Percentiles rank a stretch among this genome's conserved stretches.
These are phyloP conservation scores for Cladosporium colombiae DNA, from an alignment of 2,329 filamentous ascomycete genomes.

Conservation along the genomic window DNA sequence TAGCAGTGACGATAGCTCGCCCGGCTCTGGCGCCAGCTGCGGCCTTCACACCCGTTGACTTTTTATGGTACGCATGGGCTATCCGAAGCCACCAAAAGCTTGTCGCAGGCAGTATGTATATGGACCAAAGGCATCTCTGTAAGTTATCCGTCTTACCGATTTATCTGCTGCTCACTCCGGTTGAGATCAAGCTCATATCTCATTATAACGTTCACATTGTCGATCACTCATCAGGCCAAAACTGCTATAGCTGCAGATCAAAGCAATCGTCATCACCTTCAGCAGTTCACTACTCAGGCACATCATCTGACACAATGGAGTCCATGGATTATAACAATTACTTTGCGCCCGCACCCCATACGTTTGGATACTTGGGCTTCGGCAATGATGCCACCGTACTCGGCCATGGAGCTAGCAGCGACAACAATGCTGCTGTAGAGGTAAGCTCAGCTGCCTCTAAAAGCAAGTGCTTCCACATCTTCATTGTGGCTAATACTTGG, in stretches of 20 bases:
- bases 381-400: conserved; percentile 41
- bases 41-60: not conserved
- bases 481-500: not conserved
- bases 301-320: conserved; percentile 25
- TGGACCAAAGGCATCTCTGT: not conserved
- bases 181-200: not conserved
- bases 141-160: not conserved
- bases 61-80: conserved; percentile 1
- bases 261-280: not conserved
- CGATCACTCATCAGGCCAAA: not conserved
- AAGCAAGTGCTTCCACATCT: not conserved
- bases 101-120: conserved; percentile 5
- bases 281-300: not conserved
- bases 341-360: conserved; percentile 44
- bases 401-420: conserved; percentile 44
- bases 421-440: conserved; percentile 40
- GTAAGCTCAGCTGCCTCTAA: conserved; percentile 26
- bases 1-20: conserved; percentile 1
- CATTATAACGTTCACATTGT: not conserved
- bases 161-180: not conserved
- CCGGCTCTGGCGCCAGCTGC: conserved; percentile 7
- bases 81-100: conserved; percentile 13
- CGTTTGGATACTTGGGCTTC: conserved; percentile 48
- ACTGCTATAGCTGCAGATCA: not conserved
- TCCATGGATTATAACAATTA: conserved; percentile 62